These are phyloP conservation scores for Yamadazyma buinensis DNA, from an alignment of 1,139 yeast species.

Conservation along the genomic window DNA sequence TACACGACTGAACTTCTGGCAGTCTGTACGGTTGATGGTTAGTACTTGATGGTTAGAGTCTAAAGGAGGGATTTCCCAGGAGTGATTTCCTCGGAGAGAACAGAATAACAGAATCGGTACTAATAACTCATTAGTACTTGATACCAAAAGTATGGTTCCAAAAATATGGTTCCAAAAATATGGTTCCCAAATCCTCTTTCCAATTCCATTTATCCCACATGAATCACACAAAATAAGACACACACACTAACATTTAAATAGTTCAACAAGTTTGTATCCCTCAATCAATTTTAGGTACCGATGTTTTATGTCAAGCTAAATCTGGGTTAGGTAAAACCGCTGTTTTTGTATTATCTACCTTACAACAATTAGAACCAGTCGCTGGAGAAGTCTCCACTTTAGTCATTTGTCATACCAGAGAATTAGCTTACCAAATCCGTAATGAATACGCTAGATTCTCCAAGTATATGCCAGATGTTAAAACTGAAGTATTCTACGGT, in stretches of 20 bases:
- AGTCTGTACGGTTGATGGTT: too few species aligned
- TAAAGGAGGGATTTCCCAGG: too few species aligned
- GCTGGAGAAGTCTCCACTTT: conserved; percentile 95
- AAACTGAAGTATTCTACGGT: conserved; percentile 95
- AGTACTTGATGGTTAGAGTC: too few species aligned
- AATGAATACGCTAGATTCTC: conserved; percentile 97
- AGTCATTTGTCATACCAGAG: conserved; percentile 97
- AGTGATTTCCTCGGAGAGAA: too few species aligned
- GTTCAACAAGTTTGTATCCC: conserved; percentile 99
- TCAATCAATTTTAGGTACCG: conserved; percentile 96
- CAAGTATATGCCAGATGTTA: conserved; percentile 97
- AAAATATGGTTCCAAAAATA: too few species aligned
- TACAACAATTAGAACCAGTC: conserved; percentile 96
- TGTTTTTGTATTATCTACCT: conserved; percentile 90
- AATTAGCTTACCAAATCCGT: conserved; percentile 96
- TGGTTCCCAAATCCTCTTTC: too few species aligned
- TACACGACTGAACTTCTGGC: too few species aligned
- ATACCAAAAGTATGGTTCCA: too few species aligned
- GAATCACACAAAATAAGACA: too few species aligned
- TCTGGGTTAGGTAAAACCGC: conserved; percentile 99
- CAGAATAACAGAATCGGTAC: too few species aligned
- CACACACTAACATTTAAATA: conserved; percentile 18
- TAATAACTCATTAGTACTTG: too few species aligned
- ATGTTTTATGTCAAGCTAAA: conserved; percentile 97
- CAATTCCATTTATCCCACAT: too few species aligned